phyloP scores from a whole-genome alignment of 2,329 filamentous ascomycete genomes.

The Pseudocercospora ulei region DNA sequence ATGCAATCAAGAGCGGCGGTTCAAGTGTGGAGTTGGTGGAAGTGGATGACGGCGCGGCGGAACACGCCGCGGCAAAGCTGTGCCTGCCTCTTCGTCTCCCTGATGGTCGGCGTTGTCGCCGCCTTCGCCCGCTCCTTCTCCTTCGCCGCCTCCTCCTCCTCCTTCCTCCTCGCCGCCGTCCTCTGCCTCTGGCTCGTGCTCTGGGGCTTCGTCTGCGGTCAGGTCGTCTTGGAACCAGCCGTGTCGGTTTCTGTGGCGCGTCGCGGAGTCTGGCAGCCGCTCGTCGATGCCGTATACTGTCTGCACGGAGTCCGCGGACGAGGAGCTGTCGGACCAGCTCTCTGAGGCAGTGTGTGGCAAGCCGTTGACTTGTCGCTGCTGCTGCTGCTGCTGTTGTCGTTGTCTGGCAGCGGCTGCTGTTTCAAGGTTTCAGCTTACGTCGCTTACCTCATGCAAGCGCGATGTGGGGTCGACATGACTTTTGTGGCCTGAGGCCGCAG shows the following conservation, averaged over 20 bases:
- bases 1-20: neutral
- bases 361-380: too few relatives aligned
- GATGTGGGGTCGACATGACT: too few relatives aligned
- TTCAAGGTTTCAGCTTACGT: too few relatives aligned
- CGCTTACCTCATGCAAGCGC: too few relatives aligned
- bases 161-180: neutral
- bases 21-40: neutral
- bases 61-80: neutral
- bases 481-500: too few relatives aligned
- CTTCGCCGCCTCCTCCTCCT: neutral
- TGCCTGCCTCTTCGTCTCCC: neutral
- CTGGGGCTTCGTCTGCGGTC: neutral
- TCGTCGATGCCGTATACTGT: too few relatives aligned
- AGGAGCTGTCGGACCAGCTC: too few relatives aligned
- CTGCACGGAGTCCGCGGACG: too few relatives aligned
- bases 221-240: neutral
- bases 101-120: neutral
- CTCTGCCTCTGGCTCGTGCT: neutral
- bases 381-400: too few relatives aligned
- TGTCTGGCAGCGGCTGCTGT: too few relatives aligned
- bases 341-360: too few relatives aligned
- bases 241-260: neutral
- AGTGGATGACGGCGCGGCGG: conserved; percentile 1
- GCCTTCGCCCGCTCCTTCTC: neutral
- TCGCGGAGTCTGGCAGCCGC: conserved; percentile 5